Evolutionary conservation across 176 grass and related monocot species (phyloP), one percentile per base, ranked within the genome.

Genomic region (Oryza rufipogon): DNA sequence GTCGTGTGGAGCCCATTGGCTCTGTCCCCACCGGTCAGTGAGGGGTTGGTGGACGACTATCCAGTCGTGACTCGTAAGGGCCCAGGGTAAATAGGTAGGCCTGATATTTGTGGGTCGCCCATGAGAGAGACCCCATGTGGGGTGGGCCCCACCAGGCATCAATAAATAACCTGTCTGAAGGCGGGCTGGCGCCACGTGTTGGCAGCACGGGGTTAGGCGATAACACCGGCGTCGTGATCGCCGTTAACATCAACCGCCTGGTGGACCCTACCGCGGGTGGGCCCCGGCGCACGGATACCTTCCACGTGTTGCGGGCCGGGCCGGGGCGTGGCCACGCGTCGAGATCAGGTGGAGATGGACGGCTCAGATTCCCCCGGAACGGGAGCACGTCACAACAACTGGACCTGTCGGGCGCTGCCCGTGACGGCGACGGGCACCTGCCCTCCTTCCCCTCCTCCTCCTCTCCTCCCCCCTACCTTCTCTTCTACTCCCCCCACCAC

Each of bases 361-460:
- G 88, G 82, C 9, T 48, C 22, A 33, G 78, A 87, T 87, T 63
- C 78, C 33, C 33, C 25, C 47, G 6, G 42, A 20, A 4, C 84
- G 6, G 46, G 78, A 32, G 71, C 83, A 86, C 84, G 83, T 67
- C 83, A 74, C 70, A 74, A 22, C 73, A 54, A 72, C 67, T 56
- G 79, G 68, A 83, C 60, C 84, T 79, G 76, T 90, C 88, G 69
- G 63, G n/a, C 64, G 77, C 84, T 89, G 88, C 86, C 88, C 86
- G 74, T 90, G 86, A 89, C 67, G 86, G 86, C 47, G 88, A 85
- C 86, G 91, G 77, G 77, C 88, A 89, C 88, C 80, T 88, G 76
- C 84, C 83, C 45, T 64, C 64, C 17, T 73, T 20, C 34, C 68
- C 26, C 72, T 16, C 32, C 33, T 28, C 26, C 9, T 42, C 68